Percentiles rank a stretch among this genome's conserved stretches.
These are phyloP conservation scores for Trichoderma sp. DNA, from an alignment of 2,329 filamentous ascomycete genomes.

Conservation along the genomic window DNA sequence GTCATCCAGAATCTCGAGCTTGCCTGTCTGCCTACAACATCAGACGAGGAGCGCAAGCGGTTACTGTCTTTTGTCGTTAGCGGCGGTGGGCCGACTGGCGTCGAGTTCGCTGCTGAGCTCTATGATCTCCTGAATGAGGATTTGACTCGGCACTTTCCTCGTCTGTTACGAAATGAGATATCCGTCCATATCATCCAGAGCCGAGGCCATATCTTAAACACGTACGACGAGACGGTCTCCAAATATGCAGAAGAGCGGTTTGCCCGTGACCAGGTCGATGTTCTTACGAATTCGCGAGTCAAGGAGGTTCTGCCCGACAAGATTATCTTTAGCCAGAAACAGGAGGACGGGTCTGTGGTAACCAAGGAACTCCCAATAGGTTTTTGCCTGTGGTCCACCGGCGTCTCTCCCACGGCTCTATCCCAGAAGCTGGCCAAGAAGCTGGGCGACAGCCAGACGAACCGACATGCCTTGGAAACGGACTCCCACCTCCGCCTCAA, in stretches of 20 bases:
- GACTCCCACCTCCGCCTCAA: slow-evolving; percentile 88
- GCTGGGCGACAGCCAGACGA: slow-evolving; percentile 73
- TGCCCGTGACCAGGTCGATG: slow-evolving; percentile 82
- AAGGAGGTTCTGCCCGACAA: slow-evolving; percentile 80
- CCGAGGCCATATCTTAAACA: slow-evolving; percentile 92
- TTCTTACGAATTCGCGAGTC: slow-evolving; percentile 89
- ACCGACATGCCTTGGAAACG: slow-evolving; percentile 88
- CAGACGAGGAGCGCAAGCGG: slow-evolving; percentile 80
- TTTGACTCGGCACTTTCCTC: slow-evolving; percentile 76
- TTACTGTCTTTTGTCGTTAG: slow-evolving; percentile 94
- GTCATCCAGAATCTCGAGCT: slow-evolving; percentile 86
- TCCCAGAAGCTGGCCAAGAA: slow-evolving; percentile 73
- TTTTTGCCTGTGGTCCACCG: slow-evolving; percentile 97
- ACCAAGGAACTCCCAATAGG: slow-evolving; percentile 93
- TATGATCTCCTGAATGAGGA: slow-evolving; percentile 97
- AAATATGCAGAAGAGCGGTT: slow-evolving; percentile 90
- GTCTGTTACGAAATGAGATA: slow-evolving; percentile 91
- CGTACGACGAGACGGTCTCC: slow-evolving; percentile 92
- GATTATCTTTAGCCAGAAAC: slow-evolving; percentile 85
- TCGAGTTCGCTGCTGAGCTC: slow-evolving; percentile 95
- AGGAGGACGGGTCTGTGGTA: slow-evolving; percentile 67
- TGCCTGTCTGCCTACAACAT: slow-evolving; percentile 88
- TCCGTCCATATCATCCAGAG: slow-evolving; percentile 97
- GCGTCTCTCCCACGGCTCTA: slow-evolving; percentile 82
- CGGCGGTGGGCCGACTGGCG: slow-evolving; percentile 91